Evolutionary conservation across 495 filamentous ascomycete genomes (phyloP), one percentile per base, ranked within the genome.

Genomic region (Neurospora sp.): DNA sequence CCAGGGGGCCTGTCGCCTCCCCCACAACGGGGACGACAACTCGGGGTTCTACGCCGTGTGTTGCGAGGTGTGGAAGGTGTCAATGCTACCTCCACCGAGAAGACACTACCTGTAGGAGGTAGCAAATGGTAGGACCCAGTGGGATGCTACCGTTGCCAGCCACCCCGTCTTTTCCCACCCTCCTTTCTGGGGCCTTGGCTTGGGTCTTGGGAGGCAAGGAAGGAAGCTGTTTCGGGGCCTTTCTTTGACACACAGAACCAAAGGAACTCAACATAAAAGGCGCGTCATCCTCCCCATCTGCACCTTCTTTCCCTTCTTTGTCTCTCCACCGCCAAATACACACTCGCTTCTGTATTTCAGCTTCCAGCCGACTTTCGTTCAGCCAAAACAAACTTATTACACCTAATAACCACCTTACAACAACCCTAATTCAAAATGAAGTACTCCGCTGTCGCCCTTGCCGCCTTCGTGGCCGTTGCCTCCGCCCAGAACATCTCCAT

Each of bases 401-500:
- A 61, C 27, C 53, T 61, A 61, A 35, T 61, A 61, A 61, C 53
- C 9, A 16, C 53, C 12, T 18, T 35, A 61, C 53, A 61, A 61
- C 53, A 61, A 53, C 53, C 48, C 27, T 61, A 61, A 61, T 61
- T 59, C 77, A 84, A 76, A 9, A 85, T 85, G 83, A 84, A 82
- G 78, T 80, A 78, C 78, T 68, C 72, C 76, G 68, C 78, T n/a
- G 72, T 81, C 75, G 71, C 79, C 69, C 70, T 82, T 20, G 77
- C 79, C 48, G 76, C 81, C 76, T 70, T 84, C 73, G 80, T 77
- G 61, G 79, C 79, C 73, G 40, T 77, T 70, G 80, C 73, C 70
- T 71, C 78, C 20, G 84, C 84, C 70, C 80, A 85, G 76, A 72
- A 74, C 75, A 48, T 82, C 76, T 75, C 69, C 69, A 69, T 77